A percentile compares a stretch with the other conserved stretches of the same genome.
phyloP scores from a whole-genome alignment of 1,284 basidiomycete species.

The Mycosarcoma mackinlayi region DNA sequence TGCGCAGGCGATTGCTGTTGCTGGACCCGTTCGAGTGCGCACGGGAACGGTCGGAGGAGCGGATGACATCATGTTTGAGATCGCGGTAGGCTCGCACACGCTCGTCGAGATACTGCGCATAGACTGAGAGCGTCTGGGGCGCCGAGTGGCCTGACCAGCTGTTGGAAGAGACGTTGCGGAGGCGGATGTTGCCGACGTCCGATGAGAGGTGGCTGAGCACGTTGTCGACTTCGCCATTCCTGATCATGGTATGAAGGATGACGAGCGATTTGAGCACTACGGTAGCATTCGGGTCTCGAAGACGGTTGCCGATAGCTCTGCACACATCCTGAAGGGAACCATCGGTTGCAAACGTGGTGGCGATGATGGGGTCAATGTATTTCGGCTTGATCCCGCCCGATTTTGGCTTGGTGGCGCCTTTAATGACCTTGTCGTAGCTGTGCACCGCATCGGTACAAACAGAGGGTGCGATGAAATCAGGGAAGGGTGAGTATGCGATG shows the following conservation, averaged over 20 bases:
- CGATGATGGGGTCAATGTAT: constrained; percentile 79
- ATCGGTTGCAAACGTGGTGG: constrained; percentile 91
- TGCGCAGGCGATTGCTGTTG: constrained; percentile 76
- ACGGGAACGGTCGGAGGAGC: constrained; percentile 81
- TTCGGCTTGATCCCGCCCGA: constrained; percentile 63
- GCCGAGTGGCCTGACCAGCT: constrained; percentile 68
- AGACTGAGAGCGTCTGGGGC: constrained; percentile 85
- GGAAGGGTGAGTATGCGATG: background rate
- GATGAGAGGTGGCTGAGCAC: constrained; percentile 82
- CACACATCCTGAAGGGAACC: constrained; percentile 91
- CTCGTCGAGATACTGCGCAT: constrained; percentile 88
- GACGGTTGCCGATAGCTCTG: constrained; percentile 81
- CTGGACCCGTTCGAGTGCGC: constrained; percentile 70
- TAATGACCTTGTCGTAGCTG: constrained; percentile 66
- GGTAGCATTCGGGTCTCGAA: constrained; percentile 88
- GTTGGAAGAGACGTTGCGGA: constrained; percentile 75
- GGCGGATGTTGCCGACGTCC: constrained; percentile 76
- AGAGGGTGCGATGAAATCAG: background rate
- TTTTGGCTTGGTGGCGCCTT: constrained; percentile 67
- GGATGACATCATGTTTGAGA: constrained; percentile 90
- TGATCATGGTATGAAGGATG: constrained; percentile 93
- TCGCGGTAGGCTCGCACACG: constrained; percentile 90
- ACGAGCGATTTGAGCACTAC: constrained; percentile 97
- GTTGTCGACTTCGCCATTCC: constrained; percentile 90
- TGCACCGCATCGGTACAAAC: background rate